Evolutionary conservation across 495 filamentous ascomycete species (phyloP), one percentile per base, ranked within the genome.

Genomic region (Chaetomium cochliodes): DNA sequence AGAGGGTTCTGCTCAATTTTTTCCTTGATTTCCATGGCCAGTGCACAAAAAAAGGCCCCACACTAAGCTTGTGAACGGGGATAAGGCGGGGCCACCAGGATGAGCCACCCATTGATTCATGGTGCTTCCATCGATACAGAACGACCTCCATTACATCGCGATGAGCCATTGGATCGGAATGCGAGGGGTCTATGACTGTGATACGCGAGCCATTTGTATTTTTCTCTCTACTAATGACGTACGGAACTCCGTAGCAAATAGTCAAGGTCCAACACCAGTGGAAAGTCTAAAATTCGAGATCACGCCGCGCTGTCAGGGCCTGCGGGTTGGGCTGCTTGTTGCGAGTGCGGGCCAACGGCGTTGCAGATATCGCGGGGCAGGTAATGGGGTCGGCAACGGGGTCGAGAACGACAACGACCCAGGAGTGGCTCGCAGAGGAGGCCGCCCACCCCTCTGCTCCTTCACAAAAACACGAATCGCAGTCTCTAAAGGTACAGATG

Each of bases 1-100:
- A 3, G 67, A 56, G 64, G 67, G 65, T 70, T 69, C 58, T 69
- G 66, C 64, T 66, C 46, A 59, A 54, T 63, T 63, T 63, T 70
- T 67, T 66, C 62, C 57, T 23, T 67, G 39, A 56, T 71, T 68
- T 52, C 50, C 47, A 41, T 41, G 46, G 39, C 30, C 41, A 64
- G 52, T 61, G 58, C 66, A 64, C 68, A 73, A 65, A 71, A 72
- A 30, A 69, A 63, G 33, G 5, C 59, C 52, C 63, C 50, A 69
- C 58, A 15, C 18, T 54, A 23, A 22, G 47, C 22, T 28, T 54
- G 63, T 44, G 49, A 58, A 53, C 20, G 42, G 16, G 42, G 37
- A 58, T 28, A 44, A 49, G 58, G 60, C 37, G 53, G 49, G 69
- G 55, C 50, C 55, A 39, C 41, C 59, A 65, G 46, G 47, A 58